Base-by-base conservation (phyloP, 345 rosid species). In the Leavenworthia alabamica region DNA sequence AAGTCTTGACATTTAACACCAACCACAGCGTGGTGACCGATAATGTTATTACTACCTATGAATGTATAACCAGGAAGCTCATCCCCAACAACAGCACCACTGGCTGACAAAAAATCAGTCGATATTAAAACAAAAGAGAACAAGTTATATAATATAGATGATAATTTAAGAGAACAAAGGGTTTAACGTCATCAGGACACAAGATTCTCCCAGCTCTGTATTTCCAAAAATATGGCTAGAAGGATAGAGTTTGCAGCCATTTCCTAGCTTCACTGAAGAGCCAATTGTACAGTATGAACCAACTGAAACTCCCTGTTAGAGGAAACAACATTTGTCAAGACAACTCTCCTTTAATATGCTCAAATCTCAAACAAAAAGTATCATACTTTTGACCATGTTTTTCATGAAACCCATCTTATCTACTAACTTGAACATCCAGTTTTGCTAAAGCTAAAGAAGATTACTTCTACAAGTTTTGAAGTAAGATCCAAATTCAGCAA, bases 11-110 rank as follows among this genome's bases (percentile, higher is more conserved):
- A 92, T 80, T 92, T 86, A 55, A 81, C 75, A 50, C 97, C 99
- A 71, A 92, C 81, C 41, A 79, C 85, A 5, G 97, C 81, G 62
- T 89, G 88, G 73, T 89, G 81, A 40, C 96, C 97, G 6, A 92
- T 73, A 55, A 78, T 60, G 79, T 86, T 89, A 73, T 80, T 79
- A 64, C 76, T 15, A 24, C 97, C 97, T 6, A 89, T 27, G 43
- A 86, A 60, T 10, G 93, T 89, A 32, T 19, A 53, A 13, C 98
- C 96, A 5, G 96, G 89, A 77, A 83, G 86, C 73, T 82, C 86
- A 72, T 89, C 94, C 5, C 99, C 97, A 77, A 92, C 90, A 44
- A 85, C 80, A 63, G 96, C 88, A 60, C 97, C 95, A 82, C 97
- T 89, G 85, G 82, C 85, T 78, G 73, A 82, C 84, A 67, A 64